Conservation (phyloP, 495 filamentous ascomycete genomes). For the Penicillium simplicissimum region DNA sequence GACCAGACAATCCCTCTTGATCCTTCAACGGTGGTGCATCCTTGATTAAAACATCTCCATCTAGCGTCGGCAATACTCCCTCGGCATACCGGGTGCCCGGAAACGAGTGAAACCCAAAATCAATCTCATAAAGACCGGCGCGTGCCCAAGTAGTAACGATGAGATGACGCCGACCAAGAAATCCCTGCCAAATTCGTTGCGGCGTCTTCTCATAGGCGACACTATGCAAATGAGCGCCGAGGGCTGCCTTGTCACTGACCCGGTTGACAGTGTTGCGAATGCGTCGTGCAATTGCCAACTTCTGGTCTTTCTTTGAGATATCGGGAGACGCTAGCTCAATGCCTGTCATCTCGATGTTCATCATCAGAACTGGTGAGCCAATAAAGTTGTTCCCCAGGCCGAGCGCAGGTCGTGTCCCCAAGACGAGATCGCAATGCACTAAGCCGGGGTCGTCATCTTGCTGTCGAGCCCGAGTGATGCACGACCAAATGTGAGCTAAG, state of each 20-base stretch:
- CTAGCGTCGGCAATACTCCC: slow-evolving; percentile 25
- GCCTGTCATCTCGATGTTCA: slow-evolving; percentile 29
- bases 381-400: slow-evolving; percentile 24
- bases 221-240: slow-evolving; percentile 30
- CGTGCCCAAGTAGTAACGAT: slow-evolving; percentile 36
- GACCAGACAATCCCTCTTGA: neutral
- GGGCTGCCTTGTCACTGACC: slow-evolving; percentile 16
- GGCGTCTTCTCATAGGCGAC: slow-evolving; percentile 32
- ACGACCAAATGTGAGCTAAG: slow-evolving; percentile 35
- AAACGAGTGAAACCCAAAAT: slow-evolving; percentile 23
- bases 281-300: slow-evolving; percentile 5
- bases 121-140: slow-evolving; percentile 29
- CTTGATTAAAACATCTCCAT: slow-evolving; percentile 30
- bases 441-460: slow-evolving; percentile 13
- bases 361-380: slow-evolving; percentile 29
- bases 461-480: slow-evolving; percentile 30
- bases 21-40: slow-evolving; percentile 25
- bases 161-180: slow-evolving; percentile 30
- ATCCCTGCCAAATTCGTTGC: slow-evolving; percentile 39
- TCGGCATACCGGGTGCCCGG: slow-evolving; percentile 27
- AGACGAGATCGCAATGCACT: slow-evolving; percentile 29
- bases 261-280: slow-evolving; percentile 31
- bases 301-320: neutral
- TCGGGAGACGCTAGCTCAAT: slow-evolving; percentile 9
- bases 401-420: slow-evolving; percentile 21